Evolutionary conservation across 2,329 filamentous ascomycete species (phyloP), one percentile per base, ranked within the genome.

Genomic region (Botryotinia calthae): DNA sequence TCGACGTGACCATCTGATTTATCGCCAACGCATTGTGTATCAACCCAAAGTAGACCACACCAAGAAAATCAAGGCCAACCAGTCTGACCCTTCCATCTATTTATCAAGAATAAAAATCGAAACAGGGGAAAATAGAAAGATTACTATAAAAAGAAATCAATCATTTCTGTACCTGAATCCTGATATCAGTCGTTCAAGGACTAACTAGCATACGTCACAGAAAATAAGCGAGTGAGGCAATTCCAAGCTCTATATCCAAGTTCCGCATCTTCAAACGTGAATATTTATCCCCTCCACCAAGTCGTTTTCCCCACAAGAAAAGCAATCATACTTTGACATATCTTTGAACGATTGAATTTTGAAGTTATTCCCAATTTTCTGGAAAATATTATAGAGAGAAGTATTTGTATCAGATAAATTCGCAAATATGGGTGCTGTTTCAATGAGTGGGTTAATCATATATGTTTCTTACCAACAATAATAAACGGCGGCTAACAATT

Each of bases 401-500:
- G 16, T 31, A 6, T 18, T 28, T 28, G 14, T 8, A 25, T 12
- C 18, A 46, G 9, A 61, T 9, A 59, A 34, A 48, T 34, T 37
- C n/a, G 48, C 69, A 75, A 80, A 76, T 42, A 82, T 82, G 81
- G 79, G 80, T 71, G 76, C 74, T 34, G 75, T 77, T 42, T 82
- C 83, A 28, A 82, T 82, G 63, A 75, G 85, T 68, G 10, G 42
- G 65, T 68, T 40, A 0, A 54, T 1, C 25, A 2, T 83, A 18
- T 72, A 74, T 86, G 72, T 82, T 86, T 59, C 76, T 86, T 34
- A 80, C 86, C 85, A 58, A 75, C 86, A 42, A 81, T 8, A 9
- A 7, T 48, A 10, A 40, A 70, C 25, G 4, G 16, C 3, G 2
- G 12, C 65, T 68, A 10, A 68, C 65, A 31, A 28, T 31, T n/a